These are phyloP conservation scores for Vanrija pseudolonga DNA, from an alignment of 1,284 basidiomycete species.

Conservation along the genomic window DNA sequence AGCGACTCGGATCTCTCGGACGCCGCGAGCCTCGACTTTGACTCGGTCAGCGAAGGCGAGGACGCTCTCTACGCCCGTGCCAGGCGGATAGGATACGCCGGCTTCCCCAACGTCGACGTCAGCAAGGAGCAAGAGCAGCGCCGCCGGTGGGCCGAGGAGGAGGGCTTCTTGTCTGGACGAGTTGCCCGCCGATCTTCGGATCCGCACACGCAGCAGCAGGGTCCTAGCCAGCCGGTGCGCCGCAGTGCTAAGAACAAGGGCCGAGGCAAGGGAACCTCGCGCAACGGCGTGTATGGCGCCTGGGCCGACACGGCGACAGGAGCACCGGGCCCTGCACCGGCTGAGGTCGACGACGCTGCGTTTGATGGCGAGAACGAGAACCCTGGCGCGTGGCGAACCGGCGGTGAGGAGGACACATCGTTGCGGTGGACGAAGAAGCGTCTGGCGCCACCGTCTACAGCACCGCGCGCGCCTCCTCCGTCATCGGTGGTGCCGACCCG, in stretches of 20 bases:
- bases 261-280: constrained; percentile 17
- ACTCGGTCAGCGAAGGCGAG: constrained; percentile 51
- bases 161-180: constrained; percentile 55
- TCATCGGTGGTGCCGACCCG: neutral
- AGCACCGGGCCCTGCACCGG: neutral
- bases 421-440: constrained; percentile 6
- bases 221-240: constrained; percentile 34
- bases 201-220: neutral
- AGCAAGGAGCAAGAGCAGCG: constrained; percentile 53
- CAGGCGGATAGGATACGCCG: constrained; percentile 86
- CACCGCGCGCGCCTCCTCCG: neutral
- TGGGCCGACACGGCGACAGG: constrained; percentile 43
- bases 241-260: constrained; percentile 31
- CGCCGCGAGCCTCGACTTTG: constrained; percentile 43
- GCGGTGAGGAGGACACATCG: neutral
- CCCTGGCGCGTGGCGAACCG: constrained; percentile 8
- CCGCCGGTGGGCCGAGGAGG: constrained; percentile 42
- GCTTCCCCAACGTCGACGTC: constrained; percentile 83
- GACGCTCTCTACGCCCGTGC: constrained; percentile 57
- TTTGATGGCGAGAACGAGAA: constrained; percentile 18
- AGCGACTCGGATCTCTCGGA: constrained; percentile 45
- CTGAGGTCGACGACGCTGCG: constrained; percentile 7
- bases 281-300: constrained; percentile 42
- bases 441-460: neutral
- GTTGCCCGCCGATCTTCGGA: constrained; percentile 44